Evolutionary conservation across 2,329 filamentous ascomycete genomes (phyloP).

Genomic region (Setomelanomma holmii): DNA sequence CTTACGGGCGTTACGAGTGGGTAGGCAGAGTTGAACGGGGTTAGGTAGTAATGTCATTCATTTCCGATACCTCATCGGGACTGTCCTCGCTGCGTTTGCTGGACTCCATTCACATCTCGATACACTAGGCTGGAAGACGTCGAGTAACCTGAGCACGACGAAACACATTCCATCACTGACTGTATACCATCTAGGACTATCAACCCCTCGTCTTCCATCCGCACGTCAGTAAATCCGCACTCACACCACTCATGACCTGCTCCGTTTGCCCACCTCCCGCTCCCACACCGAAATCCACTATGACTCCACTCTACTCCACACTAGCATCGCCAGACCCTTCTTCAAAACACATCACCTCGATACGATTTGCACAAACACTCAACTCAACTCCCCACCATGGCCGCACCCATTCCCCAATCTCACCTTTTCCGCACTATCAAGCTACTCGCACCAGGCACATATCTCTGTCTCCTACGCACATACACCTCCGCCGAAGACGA

Average conservation of each 20-base stretch:
- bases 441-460: background rate
- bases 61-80: too few species aligned
- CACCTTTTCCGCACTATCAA: slow-evolving; percentile 14
- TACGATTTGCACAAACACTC: background rate
- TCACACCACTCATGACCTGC: background rate
- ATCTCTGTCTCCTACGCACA: slow-evolving; percentile 13
- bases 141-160: too few species aligned
- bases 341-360: background rate
- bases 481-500: background rate
- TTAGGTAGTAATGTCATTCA: too few species aligned
- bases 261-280: background rate
- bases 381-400: background rate
- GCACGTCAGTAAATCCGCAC: background rate
- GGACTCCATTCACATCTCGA: too few species aligned
- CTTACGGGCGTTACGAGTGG: slow-evolving; percentile 32
- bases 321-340: background rate
- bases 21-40: slow-evolving; percentile 1
- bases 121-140: too few species aligned
- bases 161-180: background rate
- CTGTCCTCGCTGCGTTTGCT: background rate
- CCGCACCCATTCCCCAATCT: slow-evolving; percentile 2
- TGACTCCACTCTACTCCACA: background rate
- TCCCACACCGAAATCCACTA: background rate
- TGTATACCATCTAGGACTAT: background rate
- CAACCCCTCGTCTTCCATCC: background rate